Percentiles rank a stretch among this genome's conserved stretches.
Evolutionary conservation across 192 early-diverging fungal genomes (phyloP).

Genomic region (Backusella parvicylindrica): DNA sequence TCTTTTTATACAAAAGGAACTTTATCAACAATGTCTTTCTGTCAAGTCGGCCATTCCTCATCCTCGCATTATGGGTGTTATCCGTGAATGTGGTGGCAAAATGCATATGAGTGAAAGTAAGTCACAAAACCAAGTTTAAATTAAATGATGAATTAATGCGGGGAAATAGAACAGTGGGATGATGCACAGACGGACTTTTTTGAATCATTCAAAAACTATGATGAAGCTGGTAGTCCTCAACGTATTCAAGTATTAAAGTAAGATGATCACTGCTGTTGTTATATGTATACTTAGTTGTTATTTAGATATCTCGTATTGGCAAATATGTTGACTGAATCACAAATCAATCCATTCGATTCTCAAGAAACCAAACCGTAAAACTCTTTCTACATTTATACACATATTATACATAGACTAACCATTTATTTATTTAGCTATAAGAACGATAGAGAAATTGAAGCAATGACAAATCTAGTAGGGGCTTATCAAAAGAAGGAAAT

Average conservation of each 20-base stretch:
- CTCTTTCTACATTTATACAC: background rate
- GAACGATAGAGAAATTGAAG: slow-evolving; percentile 85
- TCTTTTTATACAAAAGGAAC: slow-evolving; percentile 35
- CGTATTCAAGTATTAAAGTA: slow-evolving; percentile 91
- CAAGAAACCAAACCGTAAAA: slow-evolving; percentile 91
- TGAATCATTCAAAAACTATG: slow-evolving; percentile 97
- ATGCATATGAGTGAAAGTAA: slow-evolving; percentile 95
- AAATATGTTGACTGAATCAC: slow-evolving; percentile 93
- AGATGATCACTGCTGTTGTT: background rate
- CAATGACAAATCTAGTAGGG: slow-evolving; percentile 90
- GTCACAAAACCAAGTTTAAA: slow-evolving; percentile 10
- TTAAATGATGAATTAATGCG: background rate
- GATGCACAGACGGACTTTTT: slow-evolving; percentile 93
- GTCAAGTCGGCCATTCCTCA: slow-evolving; percentile 95
- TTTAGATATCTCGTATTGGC: slow-evolving; percentile 85
- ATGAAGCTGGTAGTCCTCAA: slow-evolving; percentile 92
- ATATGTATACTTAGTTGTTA: background rate
- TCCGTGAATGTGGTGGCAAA: slow-evolving; percentile 96
- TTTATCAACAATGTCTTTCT: slow-evolving; percentile 84
- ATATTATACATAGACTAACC: background rate
- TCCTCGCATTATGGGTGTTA: slow-evolving; percentile 95
- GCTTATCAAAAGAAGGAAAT: slow-evolving; percentile 91
- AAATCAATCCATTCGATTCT: slow-evolving; percentile 96
- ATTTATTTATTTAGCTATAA: slow-evolving; percentile 64
- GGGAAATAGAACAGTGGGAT: slow-evolving; percentile 74